phyloP scores from a whole-genome alignment of 2,329 filamentous ascomycete species.

The Fusarium pseudograminearum region DNA sequence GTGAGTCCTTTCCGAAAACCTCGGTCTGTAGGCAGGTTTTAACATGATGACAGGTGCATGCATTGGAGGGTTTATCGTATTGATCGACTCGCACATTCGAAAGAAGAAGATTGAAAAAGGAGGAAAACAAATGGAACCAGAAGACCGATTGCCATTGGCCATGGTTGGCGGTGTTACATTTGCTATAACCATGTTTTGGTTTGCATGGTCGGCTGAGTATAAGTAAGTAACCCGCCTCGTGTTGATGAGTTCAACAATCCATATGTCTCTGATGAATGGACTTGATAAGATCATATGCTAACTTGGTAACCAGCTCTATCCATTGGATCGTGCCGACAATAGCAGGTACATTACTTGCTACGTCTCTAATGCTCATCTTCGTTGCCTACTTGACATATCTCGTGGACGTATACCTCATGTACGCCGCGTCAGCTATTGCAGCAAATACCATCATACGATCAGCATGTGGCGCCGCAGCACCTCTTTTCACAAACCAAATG shows the following conservation, averaged over 20 bases:
- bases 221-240: constrained; percentile 6
- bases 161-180: constrained; percentile 39
- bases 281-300: not conserved
- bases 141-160: constrained; percentile 35
- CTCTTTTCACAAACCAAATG: constrained; percentile 39
- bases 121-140: constrained; percentile 29
- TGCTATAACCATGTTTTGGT: constrained; percentile 42
- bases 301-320: constrained; percentile 12
- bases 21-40: not conserved
- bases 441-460: constrained; percentile 37
- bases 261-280: not conserved
- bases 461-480: constrained; percentile 39
- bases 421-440: constrained; percentile 37
- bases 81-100: constrained; percentile 30
- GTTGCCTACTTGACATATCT: constrained; percentile 38
- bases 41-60: constrained; percentile 20
- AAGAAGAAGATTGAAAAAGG: constrained; percentile 24
- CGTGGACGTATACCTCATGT: constrained; percentile 39
- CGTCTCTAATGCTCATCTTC: constrained; percentile 42
- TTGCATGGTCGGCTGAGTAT: constrained; percentile 39
- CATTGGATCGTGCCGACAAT: constrained; percentile 40
- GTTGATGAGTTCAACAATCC: not conserved
- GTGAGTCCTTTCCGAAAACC: not conserved
- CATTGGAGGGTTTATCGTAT: constrained; percentile 30
- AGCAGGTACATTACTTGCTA: constrained; percentile 32